Evolutionary conservation across 192 early-diverging fungal genomes (phyloP).

Genomic region (Coemansia sp.): DNA sequence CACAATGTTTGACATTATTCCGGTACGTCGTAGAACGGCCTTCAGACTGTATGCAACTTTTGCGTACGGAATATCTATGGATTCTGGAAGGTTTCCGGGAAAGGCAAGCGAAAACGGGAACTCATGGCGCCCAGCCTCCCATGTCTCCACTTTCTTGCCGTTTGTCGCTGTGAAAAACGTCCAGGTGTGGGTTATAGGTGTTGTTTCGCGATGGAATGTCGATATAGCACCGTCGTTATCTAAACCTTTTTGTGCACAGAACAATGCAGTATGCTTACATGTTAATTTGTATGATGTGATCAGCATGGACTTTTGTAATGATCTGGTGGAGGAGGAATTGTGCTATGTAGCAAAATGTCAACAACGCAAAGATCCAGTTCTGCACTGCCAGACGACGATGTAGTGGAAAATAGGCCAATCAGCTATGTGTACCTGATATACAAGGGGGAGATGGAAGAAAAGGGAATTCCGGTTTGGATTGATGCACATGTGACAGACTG

Average conservation of each 20-base stretch:
- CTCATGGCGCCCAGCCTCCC: slow-evolving; percentile 47
- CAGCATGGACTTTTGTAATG: no score
- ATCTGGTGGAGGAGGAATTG: no score
- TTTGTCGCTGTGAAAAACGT: slow-evolving; percentile 42
- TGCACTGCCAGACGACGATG: background rate
- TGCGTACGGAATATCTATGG: slow-evolving; percentile 49
- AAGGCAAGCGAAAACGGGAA: slow-evolving; percentile 51
- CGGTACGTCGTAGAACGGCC: slow-evolving; percentile 45
- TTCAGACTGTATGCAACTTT: slow-evolving; percentile 47
- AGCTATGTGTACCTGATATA: background rate
- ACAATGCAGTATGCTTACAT: no score
- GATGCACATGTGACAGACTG: background rate
- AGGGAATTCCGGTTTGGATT: background rate
- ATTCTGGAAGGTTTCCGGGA: slow-evolving; percentile 46
- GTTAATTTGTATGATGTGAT: no score
- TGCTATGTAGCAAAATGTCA: no score
- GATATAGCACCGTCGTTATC: slow-evolving; percentile 43
- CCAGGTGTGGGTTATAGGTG: slow-evolving; percentile 46
- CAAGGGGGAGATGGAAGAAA: background rate
- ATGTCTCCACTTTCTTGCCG: slow-evolving; percentile 46
- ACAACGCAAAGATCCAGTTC: no score
- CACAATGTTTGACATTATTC: slow-evolving; percentile 41
- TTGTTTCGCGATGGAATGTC: slow-evolving; percentile 44
- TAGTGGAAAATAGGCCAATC: background rate
- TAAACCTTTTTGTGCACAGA: slow-evolving; percentile 3